Percentiles rank a stretch among this genome's conserved stretches.
phyloP scores from a whole-genome alignment of 2,329 filamentous ascomycete species.

The Leptographium galeiforme region DNA sequence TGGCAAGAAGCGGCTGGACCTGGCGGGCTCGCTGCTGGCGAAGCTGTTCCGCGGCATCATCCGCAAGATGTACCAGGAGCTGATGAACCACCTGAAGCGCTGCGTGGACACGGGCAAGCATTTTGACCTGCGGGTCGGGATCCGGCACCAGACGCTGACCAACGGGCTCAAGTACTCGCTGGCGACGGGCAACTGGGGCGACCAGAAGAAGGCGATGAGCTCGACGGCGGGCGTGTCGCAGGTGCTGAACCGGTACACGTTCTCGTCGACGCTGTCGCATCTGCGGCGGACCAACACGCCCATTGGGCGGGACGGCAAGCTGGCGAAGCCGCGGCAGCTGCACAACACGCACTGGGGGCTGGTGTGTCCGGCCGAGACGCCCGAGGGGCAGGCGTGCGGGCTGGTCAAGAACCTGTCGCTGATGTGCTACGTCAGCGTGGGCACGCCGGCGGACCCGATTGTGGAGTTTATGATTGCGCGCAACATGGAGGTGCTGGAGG shows the following conservation, averaged over 20 bases:
- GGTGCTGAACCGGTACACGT: conserved; percentile 95
- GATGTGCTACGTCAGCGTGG: conserved; percentile 97
- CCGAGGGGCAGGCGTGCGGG: conserved; percentile 95
- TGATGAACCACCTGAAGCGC: conserved; percentile 80
- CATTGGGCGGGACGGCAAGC: conserved; percentile 93
- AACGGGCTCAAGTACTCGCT: conserved; percentile 94
- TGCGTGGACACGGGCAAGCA: conserved; percentile 82
- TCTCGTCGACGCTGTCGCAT: conserved; percentile 92
- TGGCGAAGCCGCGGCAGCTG: conserved; percentile 92
- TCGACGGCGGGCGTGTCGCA: conserved; percentile 96
- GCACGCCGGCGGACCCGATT: conserved; percentile 79
- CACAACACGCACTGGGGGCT: conserved; percentile 99
- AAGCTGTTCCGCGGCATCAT: conserved; percentile 91
- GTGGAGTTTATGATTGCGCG: conserved; percentile 91
- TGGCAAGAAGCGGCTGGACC: conserved; percentile 93
- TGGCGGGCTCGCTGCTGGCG: conserved; percentile 88
- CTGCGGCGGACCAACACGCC: conserved; percentile 94
- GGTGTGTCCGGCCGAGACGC: conserved; percentile 93
- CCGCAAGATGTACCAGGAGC: conserved; percentile 78
- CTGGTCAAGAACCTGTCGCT: conserved; percentile 94
- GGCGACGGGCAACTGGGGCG: conserved; percentile 97
- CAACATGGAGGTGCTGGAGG: conserved; percentile 92
- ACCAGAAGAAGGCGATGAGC: conserved; percentile 94
- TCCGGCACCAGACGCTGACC: conserved; percentile 82
- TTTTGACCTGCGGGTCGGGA: conserved; percentile 80